Evolutionary conservation across 805 yeast species (phyloP), one percentile per base, ranked within the genome.

Genomic region (Brettanomyces sp.): DNA sequence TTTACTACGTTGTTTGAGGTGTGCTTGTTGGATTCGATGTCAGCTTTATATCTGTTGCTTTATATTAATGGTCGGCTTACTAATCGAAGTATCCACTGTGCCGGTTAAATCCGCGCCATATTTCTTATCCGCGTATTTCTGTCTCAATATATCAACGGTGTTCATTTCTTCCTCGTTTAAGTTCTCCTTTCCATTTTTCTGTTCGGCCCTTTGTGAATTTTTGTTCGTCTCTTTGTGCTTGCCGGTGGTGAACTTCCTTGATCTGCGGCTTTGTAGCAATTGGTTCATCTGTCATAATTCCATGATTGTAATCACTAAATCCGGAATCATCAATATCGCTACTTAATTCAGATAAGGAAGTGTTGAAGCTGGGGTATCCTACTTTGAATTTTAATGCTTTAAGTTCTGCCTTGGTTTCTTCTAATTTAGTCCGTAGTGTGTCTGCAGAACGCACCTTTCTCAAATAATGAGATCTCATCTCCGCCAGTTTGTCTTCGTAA

Each of bases 401-500:
- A 21, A 51, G 40, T 14, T 52, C 52, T 4, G 28, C 41, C 25
- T 41, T 40, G 1, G 33, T 9, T 3, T 21, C 14, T 11, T 30
- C 18, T 12, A 42, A 40, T n/a, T 43, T 37, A 7, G 28, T 34
- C 14, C 28, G 21, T 4, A 43, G 34, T 3, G 12, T 14, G 28
- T 44, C 36, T 30, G 52, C 51, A 38, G 51, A 47, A 36, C 44
- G 47, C 7, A 44, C 34, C 32, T 49, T 53, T 4, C 12, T 39
- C 28, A 52, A 49, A 24, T 49, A 41, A 30, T 42, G 45, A 7
- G 25, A 30, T 18, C 45, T 48, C 42, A 53, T 39, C 41, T 55
- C 55, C 32, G 50, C 52, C 44, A 53, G 53, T 37, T 52, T 53
- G 23, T 44, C 49, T 40, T 52, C 46, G 44, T 49, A 49, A 24